phyloP scores from a whole-genome alignment of 2,329 filamentous ascomycete species.

The Penicillium brasilianum region DNA sequence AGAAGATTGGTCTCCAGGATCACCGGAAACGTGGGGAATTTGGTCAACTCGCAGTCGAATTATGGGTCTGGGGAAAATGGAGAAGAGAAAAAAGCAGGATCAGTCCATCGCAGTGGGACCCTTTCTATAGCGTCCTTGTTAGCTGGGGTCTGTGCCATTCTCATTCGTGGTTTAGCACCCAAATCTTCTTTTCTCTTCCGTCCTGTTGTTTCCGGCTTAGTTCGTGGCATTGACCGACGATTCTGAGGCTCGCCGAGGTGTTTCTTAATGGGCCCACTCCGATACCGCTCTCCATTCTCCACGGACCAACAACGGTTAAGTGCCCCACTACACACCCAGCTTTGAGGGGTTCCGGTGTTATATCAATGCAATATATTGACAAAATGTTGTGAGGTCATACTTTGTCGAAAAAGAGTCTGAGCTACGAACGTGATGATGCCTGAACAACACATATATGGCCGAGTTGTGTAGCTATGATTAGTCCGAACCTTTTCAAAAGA shows the following conservation, averaged over 20 bases:
- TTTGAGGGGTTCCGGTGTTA: too few species aligned
- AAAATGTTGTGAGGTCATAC: not conserved
- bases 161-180: not conserved
- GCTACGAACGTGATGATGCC: not conserved
- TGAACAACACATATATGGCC: not conserved
- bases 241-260: not conserved
- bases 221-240: not conserved
- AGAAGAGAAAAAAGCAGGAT: not conserved
- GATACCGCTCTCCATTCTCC: not conserved
- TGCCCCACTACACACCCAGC: too few species aligned
- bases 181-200: not conserved
- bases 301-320: not conserved
- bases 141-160: not conserved
- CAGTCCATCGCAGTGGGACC: not conserved
- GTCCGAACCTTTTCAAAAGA: not conserved
- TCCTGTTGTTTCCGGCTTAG: not conserved
- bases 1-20: not conserved
- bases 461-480: not conserved
- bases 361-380: too few species aligned
- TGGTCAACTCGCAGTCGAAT: not conserved
- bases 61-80: conserved; percentile 3
- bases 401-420: not conserved
- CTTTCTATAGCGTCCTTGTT: conserved; percentile 1
- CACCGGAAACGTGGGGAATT: not conserved
- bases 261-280: not conserved